Base-by-base conservation (phyloP, 2,329 filamentous ascomycete species). In the Furcasterigmium sp. region DNA sequence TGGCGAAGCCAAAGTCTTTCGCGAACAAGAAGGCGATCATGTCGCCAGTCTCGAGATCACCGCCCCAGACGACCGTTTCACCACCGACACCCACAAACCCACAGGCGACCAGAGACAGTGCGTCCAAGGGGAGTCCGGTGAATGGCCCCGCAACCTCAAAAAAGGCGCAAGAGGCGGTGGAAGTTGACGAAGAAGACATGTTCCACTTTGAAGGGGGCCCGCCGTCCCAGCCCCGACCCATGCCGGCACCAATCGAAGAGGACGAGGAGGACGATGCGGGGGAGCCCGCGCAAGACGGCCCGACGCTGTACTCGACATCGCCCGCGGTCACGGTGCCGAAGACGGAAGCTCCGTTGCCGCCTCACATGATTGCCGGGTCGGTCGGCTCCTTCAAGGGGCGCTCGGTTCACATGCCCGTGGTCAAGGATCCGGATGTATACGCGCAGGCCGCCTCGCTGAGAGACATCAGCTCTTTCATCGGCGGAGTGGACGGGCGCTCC, bases 331-430 rank as follows among this genome's bases (percentile, higher is more conserved):
- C 66, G 13, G 68, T 72, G 28, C 47, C 56, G 37, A 62, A 59
- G 43, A 46, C 54, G 32, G 45, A 53, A 40, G 41, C 53, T n/a
- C 51, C 48, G 29, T 58, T 48, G 20, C 58, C 54, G 1, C 47
- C 50, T 17, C 45, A 51, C 20, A 42, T 52, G 9, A 46, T 47
- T 25, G 43, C 63, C 18, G 65, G 65, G 15, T 72, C 70, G 7
- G 56, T 74, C 13, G 75, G 75, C 3, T 78, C 75, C n/a, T 78
- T 76, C 51, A 75, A 70, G 52, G 75, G 75, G 35, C 67, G 67
- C 17, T 67, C 75, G 13, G 70, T 80, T 38, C 63, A 68, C 28
- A 75, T 78, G 61, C 68, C 72, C 3, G 63, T 78, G 13, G 67
- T 80, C 37, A 67, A 65, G 38, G 67, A 73, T 39, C 65, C 71